Evolutionary conservation across 179 eudicot genomes (phyloP).

Genomic region (Actinidia chinensis): DNA sequence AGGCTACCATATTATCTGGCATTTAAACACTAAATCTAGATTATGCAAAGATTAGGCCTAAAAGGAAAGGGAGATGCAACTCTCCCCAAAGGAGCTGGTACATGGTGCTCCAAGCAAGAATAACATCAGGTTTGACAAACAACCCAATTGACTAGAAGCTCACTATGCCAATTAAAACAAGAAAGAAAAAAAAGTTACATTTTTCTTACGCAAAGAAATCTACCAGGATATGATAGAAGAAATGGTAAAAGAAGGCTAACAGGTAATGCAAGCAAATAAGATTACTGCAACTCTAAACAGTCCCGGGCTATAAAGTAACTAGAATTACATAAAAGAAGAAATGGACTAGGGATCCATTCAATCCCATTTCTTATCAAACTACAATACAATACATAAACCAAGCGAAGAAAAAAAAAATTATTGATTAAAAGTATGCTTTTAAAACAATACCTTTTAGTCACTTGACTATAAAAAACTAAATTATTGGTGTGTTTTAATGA

Average conservation of each 20-base stretch:
- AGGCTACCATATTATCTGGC: slow-evolving; percentile 3
- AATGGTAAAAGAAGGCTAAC: too few relatives aligned
- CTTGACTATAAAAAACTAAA: neutral
- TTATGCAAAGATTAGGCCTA: neutral
- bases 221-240: too few relatives aligned
- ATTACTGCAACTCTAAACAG: too few relatives aligned
- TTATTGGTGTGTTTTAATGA: neutral
- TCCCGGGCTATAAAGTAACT: too few relatives aligned
- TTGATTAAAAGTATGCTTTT: neutral
- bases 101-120: neutral
- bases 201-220: too few relatives aligned
- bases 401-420: too few relatives aligned
- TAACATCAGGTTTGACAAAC: neutral
- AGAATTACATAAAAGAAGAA: too few relatives aligned
- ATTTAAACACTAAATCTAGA: neutral
- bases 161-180: too few relatives aligned
- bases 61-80: neutral
- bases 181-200: too few relatives aligned
- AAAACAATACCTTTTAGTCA: neutral
- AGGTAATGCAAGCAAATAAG: too few relatives aligned
- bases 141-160: too few relatives aligned
- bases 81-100: neutral
- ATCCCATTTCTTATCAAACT: neutral
- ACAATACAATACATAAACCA: neutral
- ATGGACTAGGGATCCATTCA: too few relatives aligned